Base-by-base conservation (phyloP, 2,329 filamentous ascomycete genomes). In the Penicillium freii region DNA sequence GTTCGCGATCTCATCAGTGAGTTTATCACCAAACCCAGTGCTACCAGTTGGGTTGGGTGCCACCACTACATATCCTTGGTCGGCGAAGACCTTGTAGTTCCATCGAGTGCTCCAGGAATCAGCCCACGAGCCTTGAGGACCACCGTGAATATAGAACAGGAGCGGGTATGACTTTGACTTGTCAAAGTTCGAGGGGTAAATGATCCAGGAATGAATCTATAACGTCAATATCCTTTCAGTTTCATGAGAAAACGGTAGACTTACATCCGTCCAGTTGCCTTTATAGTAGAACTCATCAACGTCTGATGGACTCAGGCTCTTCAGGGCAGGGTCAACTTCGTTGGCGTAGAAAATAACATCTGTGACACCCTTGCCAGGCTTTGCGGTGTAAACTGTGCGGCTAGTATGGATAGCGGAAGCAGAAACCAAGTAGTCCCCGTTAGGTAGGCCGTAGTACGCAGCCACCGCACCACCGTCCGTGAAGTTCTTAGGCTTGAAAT, bases 81-180 rank as follows among this genome's bases (percentile, higher is more conserved):
- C 91, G 4, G 91, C 91, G 69, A 91, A 95, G 10, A 93, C 82
- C 58, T 89, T 90, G 1, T 89, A 88, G 70, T 95, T 95, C 91
- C 91, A 96, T 19, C 91, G 81, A 2, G 87, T 91, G 71, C 84
- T 88, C 90, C 91, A 95, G 29, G 82, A 79, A 67, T 94, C 88
- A 33, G 74, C 77, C 87, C 89, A 93, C 0, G 89, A 84, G 23
- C 87, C 84, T 71, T 94, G 90, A 0, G 91, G 91, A 0, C 91
- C 91, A 54, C 91, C 91, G 68, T 96, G 91, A 61, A 95, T 89
- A 42, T 92, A 77, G 69, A 92, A 87, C 2, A 88, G 85, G 5
- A 96, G 79, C 0, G 91, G 91, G 67, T 93, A 95, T 62, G 84
- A 91, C 73, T 91, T 88, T 19, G 74, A 79, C 9, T 81, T 74